Base-by-base conservation (phyloP, 345 rosid species). In the Rhizophora apiculata region DNA sequence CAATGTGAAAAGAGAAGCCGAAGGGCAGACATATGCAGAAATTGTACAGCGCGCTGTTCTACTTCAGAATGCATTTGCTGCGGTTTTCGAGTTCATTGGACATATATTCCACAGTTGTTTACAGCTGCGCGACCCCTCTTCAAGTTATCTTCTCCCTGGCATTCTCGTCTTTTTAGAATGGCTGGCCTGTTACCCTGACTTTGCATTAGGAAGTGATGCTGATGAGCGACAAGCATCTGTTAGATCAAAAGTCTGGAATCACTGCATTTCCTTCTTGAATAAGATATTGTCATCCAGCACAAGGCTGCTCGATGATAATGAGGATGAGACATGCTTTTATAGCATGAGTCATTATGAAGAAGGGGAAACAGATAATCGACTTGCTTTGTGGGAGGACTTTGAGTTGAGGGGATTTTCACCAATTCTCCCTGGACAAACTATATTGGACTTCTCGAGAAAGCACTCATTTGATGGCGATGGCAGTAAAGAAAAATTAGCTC, bases 361-460 rank as follows among this genome's bases (percentile, higher is more conserved):
- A 82, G 92, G 89, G 72, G 98, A 88, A 84, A 88, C 92, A 65
- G 94, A 83, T 81, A 90, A 95, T 75, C 78, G 89, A 19, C 85
- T 86, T 79, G 99, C 99, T 34, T 79, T 95, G 73, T 92, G 87
- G 88, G 99, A 95, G 82, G 99, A 95, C 83, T 79, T 81, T 74
- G 99, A 95, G 78, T 80, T 95, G 74, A 85, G 96, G 81, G 98
- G 99, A 63, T 95, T 92, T 82, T 67, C 82, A 70, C 98, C 98
- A 11, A 83, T 95, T 76, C 82, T 83, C 72, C 96, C 97, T 64
- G 96, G 97, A 48, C 98, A 95, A 29, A 75, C 85, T 59, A 90
- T 95, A 73, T 85, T 95, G 67, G 91, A 95, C 66, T 92, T 95
- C 74, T 87, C 97, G 34, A 86, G 92, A 76, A 92, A 90, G 68